Evolutionary conservation across 495 filamentous ascomycete genomes (phyloP).

Genomic region (Rhizodiscina lignyota): DNA sequence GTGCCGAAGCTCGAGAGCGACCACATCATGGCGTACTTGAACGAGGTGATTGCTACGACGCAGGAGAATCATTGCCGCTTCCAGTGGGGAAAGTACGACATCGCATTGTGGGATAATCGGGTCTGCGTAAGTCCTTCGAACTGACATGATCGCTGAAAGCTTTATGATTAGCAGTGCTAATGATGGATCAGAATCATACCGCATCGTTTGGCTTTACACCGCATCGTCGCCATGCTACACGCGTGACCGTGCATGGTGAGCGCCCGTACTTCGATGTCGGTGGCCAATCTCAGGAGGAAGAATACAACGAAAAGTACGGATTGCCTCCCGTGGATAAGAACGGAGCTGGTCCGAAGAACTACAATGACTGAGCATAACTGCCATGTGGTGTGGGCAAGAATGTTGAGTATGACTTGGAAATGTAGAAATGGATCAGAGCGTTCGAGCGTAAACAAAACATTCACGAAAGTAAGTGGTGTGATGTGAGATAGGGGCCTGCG

Average conservation of each 20-base stretch:
- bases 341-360: conserved; percentile 42
- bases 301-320: conserved; percentile 29
- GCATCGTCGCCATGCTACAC: conserved; percentile 43
- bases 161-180: background rate
- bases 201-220: conserved; percentile 46
- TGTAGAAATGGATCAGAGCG: no score
- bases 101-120: conserved; percentile 66
- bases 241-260: conserved; percentile 43
- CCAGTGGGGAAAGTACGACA: conserved; percentile 50
- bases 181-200: conserved; percentile 34
- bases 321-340: conserved; percentile 41
- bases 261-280: conserved; percentile 33
- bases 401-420: no score
- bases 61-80: conserved; percentile 58
- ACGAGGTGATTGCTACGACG: conserved; percentile 41
- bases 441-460: no score
- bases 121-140: conserved; percentile 32
- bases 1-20: conserved; percentile 55
- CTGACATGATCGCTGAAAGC: no score
- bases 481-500: no score
- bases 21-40: conserved; percentile 46
- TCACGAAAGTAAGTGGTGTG: no score
- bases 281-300: conserved; percentile 43
- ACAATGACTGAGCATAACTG: conserved; percentile 43
- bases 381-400: no score